phyloP scores from a whole-genome alignment of 768 basidiomycete species.

The Pulveroboletus frians region DNA sequence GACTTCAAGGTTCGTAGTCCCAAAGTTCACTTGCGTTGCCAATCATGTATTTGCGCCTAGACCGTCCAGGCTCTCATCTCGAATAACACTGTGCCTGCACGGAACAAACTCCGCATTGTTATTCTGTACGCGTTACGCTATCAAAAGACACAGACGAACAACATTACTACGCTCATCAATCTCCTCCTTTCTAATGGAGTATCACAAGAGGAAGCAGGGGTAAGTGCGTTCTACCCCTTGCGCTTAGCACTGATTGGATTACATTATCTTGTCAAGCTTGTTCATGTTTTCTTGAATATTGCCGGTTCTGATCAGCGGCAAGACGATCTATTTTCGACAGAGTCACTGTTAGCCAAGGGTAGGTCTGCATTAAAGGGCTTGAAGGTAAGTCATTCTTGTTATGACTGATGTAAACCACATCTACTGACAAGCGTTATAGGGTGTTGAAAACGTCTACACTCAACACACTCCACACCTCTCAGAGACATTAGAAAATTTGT shows the following conservation, averaged over 20 bases:
- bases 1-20: constrained; percentile 67
- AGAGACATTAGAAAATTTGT: constrained; percentile 84
- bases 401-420: background rate
- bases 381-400: constrained; percentile 51
- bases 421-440: constrained; percentile 42
- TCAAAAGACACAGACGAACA: constrained; percentile 80
- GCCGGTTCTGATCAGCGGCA: constrained; percentile 95
- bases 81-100: constrained; percentile 59
- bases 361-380: constrained; percentile 92
- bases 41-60: constrained; percentile 36
- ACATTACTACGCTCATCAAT: constrained; percentile 76
- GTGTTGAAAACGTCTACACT: constrained; percentile 98
- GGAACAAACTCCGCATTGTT: constrained; percentile 85
- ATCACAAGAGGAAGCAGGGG: constrained; percentile 69
- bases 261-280: constrained; percentile 50
- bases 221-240: constrained; percentile 21
- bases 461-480: constrained; percentile 93
- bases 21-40: background rate
- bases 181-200: constrained; percentile 73
- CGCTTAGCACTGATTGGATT: constrained; percentile 7
- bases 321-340: constrained; percentile 94
- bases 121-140: constrained; percentile 92
- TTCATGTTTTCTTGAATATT: constrained; percentile 88
- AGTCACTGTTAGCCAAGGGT: constrained; percentile 90
- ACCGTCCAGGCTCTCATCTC: constrained; percentile 76